Evolutionary conservation across 345 rosid species (phyloP).

Genomic region (Syzygium aqueum): DNA sequence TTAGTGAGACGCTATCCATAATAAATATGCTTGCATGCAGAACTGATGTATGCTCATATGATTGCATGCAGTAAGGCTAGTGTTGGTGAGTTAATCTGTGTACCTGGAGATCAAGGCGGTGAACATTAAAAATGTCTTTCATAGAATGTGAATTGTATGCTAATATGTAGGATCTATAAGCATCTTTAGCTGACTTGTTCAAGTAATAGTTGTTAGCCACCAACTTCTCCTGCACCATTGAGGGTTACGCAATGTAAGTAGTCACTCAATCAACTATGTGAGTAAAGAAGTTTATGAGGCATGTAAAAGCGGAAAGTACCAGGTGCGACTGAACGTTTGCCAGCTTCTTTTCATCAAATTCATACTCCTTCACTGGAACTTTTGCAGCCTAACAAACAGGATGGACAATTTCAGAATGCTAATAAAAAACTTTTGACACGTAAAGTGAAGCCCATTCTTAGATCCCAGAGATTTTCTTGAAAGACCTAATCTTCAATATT

Average conservation of each 20-base stretch:
- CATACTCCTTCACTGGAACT: slow-evolving; percentile 89
- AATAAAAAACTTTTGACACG: neutral
- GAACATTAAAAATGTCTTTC: slow-evolving; percentile 92
- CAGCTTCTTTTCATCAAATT: slow-evolving; percentile 70
- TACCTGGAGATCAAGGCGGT: slow-evolving; percentile 92
- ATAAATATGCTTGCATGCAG: neutral
- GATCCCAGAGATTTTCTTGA: neutral
- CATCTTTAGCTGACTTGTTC: slow-evolving; percentile 93
- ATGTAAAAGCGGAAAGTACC: slow-evolving; percentile 33
- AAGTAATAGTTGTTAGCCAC: slow-evolving; percentile 59
- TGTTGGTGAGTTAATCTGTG: too few species aligned
- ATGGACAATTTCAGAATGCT: neutral
- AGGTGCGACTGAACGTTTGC: slow-evolving; percentile 74
- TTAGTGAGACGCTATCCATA: neutral
- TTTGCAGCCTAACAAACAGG: slow-evolving; percentile 54
- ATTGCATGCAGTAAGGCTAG: neutral
- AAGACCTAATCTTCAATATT: neutral
- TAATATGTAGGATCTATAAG: slow-evolving; percentile 78
- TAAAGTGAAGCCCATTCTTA: neutral
- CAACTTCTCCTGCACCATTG: slow-evolving; percentile 64
- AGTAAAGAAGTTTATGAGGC: neutral
- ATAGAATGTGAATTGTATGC: slow-evolving; percentile 95
- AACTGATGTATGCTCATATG: neutral
- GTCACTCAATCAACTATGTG: neutral
- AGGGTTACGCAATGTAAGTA: neutral